Percentiles rank a stretch among this genome's conserved stretches.
Conservation (phyloP, 192 early-diverging fungal species). For the Phlyctochytrium bullatum region DNA sequence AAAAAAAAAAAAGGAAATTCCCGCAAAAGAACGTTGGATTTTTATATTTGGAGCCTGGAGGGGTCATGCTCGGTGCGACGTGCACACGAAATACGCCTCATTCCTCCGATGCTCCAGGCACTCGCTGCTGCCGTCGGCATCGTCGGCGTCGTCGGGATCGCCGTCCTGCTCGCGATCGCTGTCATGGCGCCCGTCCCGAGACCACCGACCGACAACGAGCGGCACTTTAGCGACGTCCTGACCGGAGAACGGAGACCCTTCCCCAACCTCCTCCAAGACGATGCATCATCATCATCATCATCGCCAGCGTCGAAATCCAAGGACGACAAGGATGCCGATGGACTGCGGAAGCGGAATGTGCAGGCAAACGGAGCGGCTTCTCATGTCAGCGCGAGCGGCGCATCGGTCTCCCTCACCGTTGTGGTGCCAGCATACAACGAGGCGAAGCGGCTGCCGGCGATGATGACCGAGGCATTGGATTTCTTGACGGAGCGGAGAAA, state of each 20-base stretch:
- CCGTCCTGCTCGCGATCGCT: not conserved
- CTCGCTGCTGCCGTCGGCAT: not conserved
- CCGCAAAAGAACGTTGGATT: no score
- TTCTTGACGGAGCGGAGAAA: slow-evolving; percentile 57
- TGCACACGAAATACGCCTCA: no score
- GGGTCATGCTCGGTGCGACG: no score
- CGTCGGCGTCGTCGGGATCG: not conserved
- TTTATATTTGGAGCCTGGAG: no score
- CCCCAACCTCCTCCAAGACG: not conserved
- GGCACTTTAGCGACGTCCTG: not conserved
- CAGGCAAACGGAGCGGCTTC: not conserved
- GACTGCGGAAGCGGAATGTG: not conserved
- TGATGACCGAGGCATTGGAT: slow-evolving; percentile 76
- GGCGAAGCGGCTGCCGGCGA: slow-evolving; percentile 72
- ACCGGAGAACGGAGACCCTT: not conserved
- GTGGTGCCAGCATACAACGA: slow-evolving; percentile 95
- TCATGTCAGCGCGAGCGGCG: not conserved
- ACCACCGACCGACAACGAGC: slow-evolving; percentile 6
- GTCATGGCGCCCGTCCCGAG: not conserved
- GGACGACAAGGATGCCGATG: not conserved
- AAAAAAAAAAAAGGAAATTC: no score
- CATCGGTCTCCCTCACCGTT: slow-evolving; percentile 61
- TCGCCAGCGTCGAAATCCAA: not conserved
- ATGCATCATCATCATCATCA: no score
- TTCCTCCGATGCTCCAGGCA: not conserved